phyloP scores from a whole-genome alignment of 345 rosid species.

The thale cress (Arabidopsis thaliana) region TAIR10.1 NC_003074.8:2452501-2453000 shows the following conservation, averaged over 20 bases:
- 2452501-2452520: constrained; percentile 82
- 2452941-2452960: constrained; percentile 12
- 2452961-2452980: constrained; percentile 11
- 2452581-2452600: constrained; percentile 21
- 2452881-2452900: constrained; percentile 88
- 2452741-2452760: not conserved
- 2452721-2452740: constrained; percentile 67
- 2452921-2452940: constrained; percentile 97
- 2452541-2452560: constrained; percentile 15
- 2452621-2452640: constrained; percentile 1
- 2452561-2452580: constrained; percentile 4
- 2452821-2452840: not conserved
- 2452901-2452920: constrained; percentile 97
- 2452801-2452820: constrained; percentile 13
- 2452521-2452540: constrained; percentile 55
- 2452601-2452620: constrained; percentile 17
- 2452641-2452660: not conserved
- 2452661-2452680: constrained; percentile 69
- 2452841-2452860: constrained; percentile 14
- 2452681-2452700: constrained; percentile 81
- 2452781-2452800: constrained; percentile 16
- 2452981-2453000: not conserved
- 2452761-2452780: no score
- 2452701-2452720: constrained; percentile 87
- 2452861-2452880: constrained; percentile 45